These are phyloP conservation scores for Paraphoma sp. DNA, from an alignment of 2,329 filamentous ascomycete species.

Conservation along the genomic window DNA sequence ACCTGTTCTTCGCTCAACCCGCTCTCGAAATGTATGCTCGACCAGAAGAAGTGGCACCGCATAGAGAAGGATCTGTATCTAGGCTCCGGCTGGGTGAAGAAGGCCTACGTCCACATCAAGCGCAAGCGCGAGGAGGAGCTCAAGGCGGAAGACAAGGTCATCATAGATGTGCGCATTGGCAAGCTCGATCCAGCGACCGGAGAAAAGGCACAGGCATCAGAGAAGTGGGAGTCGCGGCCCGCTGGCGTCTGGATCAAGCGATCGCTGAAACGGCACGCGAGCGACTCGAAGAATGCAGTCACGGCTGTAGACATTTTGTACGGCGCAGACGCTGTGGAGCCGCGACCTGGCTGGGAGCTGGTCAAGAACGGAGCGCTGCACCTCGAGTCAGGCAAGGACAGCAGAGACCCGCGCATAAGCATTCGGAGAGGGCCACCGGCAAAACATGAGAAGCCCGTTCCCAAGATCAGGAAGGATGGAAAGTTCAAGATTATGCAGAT, in stretches of 20 bases:
- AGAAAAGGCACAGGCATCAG: conserved; percentile 62
- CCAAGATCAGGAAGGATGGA: conserved; percentile 83
- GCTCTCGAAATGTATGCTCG: conserved; percentile 78
- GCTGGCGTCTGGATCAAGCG: conserved; percentile 84
- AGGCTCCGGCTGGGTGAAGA: conserved; percentile 73
- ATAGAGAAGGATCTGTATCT: conserved; percentile 91
- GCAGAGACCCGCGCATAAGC: conserved; percentile 76
- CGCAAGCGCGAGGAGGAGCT: conserved; percentile 88
- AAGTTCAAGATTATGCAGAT: conserved; percentile 98
- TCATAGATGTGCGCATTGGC: conserved; percentile 79
- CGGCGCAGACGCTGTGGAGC: conserved; percentile 89
- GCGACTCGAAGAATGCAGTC: conserved; percentile 75
- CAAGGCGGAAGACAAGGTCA: conserved; percentile 73
- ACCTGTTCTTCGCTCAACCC: conserved; percentile 77
- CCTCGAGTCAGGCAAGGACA: conserved; percentile 67
- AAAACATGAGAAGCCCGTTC: conserved; percentile 71
- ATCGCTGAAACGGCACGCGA: conserved; percentile 73
- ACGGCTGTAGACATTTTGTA: conserved; percentile 88
- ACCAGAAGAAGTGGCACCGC: conserved; percentile 76
- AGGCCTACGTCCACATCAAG: conserved; percentile 81
- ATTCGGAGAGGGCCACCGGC: conserved; percentile 74
- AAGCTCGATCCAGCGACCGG: conserved; percentile 70
- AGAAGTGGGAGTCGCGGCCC: conserved; percentile 78
- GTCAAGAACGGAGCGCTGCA: conserved; percentile 70
- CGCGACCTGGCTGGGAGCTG: conserved; percentile 82